phyloP scores from a whole-genome alignment of 1,139 yeast species.

The Arxiozyma heterogenica region DNA sequence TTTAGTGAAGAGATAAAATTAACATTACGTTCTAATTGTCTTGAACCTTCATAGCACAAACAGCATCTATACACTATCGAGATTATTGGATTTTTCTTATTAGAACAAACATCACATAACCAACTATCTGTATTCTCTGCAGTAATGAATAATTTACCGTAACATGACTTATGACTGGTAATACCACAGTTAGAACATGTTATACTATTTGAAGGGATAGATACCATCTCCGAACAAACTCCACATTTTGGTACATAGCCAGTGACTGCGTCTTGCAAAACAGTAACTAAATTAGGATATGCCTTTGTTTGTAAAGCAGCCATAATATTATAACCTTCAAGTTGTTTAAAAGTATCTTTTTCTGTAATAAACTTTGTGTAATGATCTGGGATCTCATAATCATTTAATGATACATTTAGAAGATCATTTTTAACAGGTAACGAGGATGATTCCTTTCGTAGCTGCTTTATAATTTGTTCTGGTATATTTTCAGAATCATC shows the following conservation, averaged over 20 bases:
- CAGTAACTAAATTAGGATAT: neutral
- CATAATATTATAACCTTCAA: neutral
- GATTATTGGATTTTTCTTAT: slow-evolving; percentile 52
- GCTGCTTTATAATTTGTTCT: neutral
- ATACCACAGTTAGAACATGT: slow-evolving; percentile 47
- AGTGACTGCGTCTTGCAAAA: neutral
- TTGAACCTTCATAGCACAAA: slow-evolving; percentile 37
- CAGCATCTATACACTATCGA: slow-evolving; percentile 56
- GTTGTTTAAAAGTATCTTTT: neutral
- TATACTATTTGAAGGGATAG: neutral
- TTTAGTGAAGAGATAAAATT: slow-evolving; percentile 29
- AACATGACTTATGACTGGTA: slow-evolving; percentile 62
- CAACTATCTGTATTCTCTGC: slow-evolving; percentile 36
- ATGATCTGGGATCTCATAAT: neutral
- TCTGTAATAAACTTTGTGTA: neutral
- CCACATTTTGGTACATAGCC: neutral
- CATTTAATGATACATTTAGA: neutral
- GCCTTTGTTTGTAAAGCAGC: neutral
- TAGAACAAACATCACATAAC: slow-evolving; percentile 78
- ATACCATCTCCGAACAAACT: neutral
- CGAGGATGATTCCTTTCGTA: neutral
- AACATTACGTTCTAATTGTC: neutral
- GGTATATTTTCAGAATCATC: neutral
- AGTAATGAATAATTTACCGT: slow-evolving; percentile 38
- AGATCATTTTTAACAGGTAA: neutral